phyloP scores from a whole-genome alignment of 2,329 filamentous ascomycete species.

The Fusarium avenaceum region DNA sequence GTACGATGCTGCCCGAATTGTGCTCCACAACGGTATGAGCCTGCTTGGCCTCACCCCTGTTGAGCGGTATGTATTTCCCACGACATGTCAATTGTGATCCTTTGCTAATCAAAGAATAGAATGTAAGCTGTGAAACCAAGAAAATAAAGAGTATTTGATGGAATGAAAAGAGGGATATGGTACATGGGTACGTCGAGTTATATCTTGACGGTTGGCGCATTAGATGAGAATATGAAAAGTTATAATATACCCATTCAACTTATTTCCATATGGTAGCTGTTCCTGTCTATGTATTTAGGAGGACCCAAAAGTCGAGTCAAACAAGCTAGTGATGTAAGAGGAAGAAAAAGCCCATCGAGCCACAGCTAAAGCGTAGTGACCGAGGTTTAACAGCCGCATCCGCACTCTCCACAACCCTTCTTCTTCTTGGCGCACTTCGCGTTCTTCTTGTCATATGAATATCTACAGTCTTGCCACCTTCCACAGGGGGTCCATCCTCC shows the following conservation, averaged over 20 bases:
- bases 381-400: no score
- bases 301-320: no score
- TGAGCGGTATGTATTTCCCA: slow-evolving; percentile 59
- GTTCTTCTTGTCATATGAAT: no score
- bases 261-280: not conserved
- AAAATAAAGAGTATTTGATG: slow-evolving; percentile 6
- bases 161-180: slow-evolving; percentile 11
- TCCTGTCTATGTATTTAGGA: no score
- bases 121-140: slow-evolving; percentile 43
- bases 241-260: slow-evolving; percentile 48
- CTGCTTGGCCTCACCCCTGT: slow-evolving; percentile 84
- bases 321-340: no score
- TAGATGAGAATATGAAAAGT: slow-evolving; percentile 49
- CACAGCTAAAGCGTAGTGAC: no score
- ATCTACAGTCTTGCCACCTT: no score
- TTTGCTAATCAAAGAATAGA: slow-evolving; percentile 38
- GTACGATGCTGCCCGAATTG: slow-evolving; percentile 80
- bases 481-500: no score
- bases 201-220: slow-evolving; percentile 27
- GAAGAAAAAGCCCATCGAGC: no score
- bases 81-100: fast-evolving
- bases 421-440: no score
- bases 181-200: slow-evolving; percentile 24
- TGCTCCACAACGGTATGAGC: slow-evolving; percentile 86
- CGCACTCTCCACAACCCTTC: no score